phyloP scores from a whole-genome alignment of 257 asterid genomes.

The Penstemon davidsonii region DNA sequence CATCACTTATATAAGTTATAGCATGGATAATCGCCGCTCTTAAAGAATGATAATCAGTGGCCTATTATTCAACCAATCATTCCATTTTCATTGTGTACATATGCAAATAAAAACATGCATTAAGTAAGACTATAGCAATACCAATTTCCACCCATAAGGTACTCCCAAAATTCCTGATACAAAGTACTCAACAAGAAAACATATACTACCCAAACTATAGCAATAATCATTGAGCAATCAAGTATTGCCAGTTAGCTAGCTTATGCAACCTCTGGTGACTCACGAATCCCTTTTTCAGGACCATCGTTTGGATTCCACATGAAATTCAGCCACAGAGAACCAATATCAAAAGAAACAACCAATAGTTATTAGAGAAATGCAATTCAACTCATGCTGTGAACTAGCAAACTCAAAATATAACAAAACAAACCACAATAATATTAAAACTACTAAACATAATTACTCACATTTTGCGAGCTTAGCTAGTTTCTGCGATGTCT shows the following conservation, averaged over 20 bases:
- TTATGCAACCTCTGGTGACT: slow-evolving; percentile 3
- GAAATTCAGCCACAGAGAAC: background rate
- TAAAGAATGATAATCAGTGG: background rate
- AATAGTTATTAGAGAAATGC: slow-evolving; percentile 9
- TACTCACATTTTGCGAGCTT: slow-evolving; percentile 85
- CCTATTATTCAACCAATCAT: background rate
- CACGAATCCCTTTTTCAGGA: background rate
- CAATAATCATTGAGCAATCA: background rate
- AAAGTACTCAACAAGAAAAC: background rate
- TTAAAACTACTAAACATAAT: background rate
- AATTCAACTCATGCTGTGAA: background rate
- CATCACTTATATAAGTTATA: background rate
- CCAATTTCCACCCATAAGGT: background rate
- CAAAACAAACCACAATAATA: slow-evolving; percentile 13
- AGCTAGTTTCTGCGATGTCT: slow-evolving; percentile 88
- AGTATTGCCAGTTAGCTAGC: background rate
- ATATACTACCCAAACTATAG: too few species aligned
- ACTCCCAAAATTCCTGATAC: background rate
- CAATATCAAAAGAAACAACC: background rate
- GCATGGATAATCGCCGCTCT: background rate
- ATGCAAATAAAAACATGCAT: too few species aligned
- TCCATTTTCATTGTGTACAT: too few species aligned
- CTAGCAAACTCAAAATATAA: background rate
- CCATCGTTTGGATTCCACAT: background rate
- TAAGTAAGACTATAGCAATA: background rate